Conservation (phyloP, 2,329 filamentous ascomycete species). For the Karstenula rhodostoma region DNA sequence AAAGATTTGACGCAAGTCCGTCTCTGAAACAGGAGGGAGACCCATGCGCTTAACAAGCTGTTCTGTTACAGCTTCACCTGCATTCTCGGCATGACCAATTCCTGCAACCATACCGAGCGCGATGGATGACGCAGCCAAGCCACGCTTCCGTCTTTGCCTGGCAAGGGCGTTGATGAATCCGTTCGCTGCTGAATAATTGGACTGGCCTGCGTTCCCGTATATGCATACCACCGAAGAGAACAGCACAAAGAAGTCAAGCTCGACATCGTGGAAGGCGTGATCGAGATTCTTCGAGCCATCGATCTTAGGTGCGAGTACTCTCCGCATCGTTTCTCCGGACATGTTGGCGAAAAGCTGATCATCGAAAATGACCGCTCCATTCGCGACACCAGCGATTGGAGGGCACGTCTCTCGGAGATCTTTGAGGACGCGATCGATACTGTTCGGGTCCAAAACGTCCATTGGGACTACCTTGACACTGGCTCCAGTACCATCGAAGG, state of each 20-base stretch:
- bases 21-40: conserved; percentile 20
- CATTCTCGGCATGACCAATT: not conserved
- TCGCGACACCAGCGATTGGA: not conserved
- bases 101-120: not conserved
- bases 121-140: not conserved
- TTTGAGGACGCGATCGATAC: not conserved
- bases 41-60: conserved; percentile 13
- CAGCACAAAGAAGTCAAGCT: conserved; percentile 32
- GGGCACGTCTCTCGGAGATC: not conserved
- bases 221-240: conserved; percentile 18
- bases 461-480: not conserved
- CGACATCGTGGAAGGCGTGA: conserved; percentile 16
- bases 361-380: conserved; percentile 2
- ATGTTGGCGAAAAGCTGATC: not conserved
- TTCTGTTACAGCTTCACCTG: not conserved
- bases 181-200: conserved; percentile 27
- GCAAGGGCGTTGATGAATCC: conserved; percentile 53
- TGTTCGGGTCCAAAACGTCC: not conserved
- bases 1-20: conserved; percentile 24
- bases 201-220: conserved; percentile 23
- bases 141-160: conserved; percentile 29
- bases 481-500: not conserved
- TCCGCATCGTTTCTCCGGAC: not conserved
- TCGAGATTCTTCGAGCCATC: conserved; percentile 24
- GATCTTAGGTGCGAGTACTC: conserved; percentile 23